These are phyloP conservation scores for Pholiota molesta DNA, from an alignment of 768 basidiomycete species.

Conservation along the genomic window DNA sequence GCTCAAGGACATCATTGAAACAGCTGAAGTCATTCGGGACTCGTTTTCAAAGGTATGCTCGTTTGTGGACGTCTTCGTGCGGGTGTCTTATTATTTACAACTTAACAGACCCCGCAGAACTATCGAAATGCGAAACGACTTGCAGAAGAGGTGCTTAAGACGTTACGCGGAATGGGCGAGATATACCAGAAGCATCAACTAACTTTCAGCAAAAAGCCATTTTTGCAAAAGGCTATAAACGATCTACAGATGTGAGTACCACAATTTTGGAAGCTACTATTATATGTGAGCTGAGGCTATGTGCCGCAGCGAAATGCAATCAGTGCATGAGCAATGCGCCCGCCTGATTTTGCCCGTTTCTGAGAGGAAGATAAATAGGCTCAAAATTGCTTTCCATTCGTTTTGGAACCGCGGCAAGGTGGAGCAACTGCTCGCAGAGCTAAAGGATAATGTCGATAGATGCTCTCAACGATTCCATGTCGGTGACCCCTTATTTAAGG, in stretches of 20 bases:
- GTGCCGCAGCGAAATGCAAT: not conserved
- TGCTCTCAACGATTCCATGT: not conserved
- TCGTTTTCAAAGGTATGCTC: not conserved
- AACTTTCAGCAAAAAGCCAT: not conserved
- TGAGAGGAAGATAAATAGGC: not conserved
- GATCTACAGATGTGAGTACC: not conserved
- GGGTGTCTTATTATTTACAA: not conserved
- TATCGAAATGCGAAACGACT: not conserved
- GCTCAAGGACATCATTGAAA: not conserved
- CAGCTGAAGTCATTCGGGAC: not conserved
- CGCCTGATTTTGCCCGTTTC: not conserved
- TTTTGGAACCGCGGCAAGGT: conserved; percentile 1
- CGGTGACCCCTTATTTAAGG: not conserved
- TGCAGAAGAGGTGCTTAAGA: not conserved
- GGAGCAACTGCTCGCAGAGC: not conserved
- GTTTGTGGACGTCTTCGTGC: not conserved
- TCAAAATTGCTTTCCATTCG: not conserved
- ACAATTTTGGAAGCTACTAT: not conserved
- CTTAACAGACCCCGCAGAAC: not conserved
- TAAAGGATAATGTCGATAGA: not conserved
- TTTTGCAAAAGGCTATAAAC: not conserved
- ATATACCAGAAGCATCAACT: not conserved
- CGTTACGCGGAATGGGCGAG: not conserved
- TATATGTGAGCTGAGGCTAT: not conserved
- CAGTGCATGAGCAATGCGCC: not conserved